These are phyloP conservation scores for Chaetomium olivaceum DNA, from an alignment of 2,329 filamentous ascomycete genomes.

Conservation along the genomic window DNA sequence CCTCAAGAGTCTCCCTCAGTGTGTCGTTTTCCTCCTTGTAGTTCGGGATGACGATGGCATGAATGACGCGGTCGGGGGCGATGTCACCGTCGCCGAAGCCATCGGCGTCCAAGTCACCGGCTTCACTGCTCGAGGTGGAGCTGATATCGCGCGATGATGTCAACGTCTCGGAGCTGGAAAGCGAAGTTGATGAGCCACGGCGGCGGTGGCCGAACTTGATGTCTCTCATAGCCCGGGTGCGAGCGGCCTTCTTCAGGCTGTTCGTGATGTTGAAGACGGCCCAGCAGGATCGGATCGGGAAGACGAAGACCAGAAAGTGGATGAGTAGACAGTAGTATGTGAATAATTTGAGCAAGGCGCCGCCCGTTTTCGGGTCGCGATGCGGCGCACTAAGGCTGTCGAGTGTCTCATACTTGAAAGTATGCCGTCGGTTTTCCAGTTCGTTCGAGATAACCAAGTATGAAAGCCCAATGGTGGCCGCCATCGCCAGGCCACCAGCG, in stretches of 20 bases:
- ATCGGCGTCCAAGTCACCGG: conserved; percentile 52
- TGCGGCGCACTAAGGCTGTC: conserved; percentile 41
- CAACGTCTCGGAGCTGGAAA: conserved; percentile 58
- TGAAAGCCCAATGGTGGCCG: conserved; percentile 50
- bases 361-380: conserved; percentile 45
- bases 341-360: conserved; percentile 56
- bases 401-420: conserved; percentile 46
- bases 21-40: conserved; percentile 74
- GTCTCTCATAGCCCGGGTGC: conserved; percentile 48
- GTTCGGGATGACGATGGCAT: conserved; percentile 70
- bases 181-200: conserved; percentile 55
- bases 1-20: conserved; percentile 66
- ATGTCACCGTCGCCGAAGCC: conserved; percentile 48
- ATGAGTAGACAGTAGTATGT: conserved; percentile 66
- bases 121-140: conserved; percentile 52
- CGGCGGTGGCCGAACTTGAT: conserved; percentile 51
- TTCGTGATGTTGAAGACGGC: conserved; percentile 59
- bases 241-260: conserved; percentile 49
- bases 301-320: conserved; percentile 63
- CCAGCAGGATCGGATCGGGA: conserved; percentile 63
- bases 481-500: conserved; percentile 57
- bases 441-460: conserved; percentile 59
- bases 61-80: conserved; percentile 53
- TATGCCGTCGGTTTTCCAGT: conserved; percentile 45
- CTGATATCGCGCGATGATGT: conserved; percentile 47